Conservation (phyloP, 805 yeast genomes). For the Starmerella riodocensis region DNA sequence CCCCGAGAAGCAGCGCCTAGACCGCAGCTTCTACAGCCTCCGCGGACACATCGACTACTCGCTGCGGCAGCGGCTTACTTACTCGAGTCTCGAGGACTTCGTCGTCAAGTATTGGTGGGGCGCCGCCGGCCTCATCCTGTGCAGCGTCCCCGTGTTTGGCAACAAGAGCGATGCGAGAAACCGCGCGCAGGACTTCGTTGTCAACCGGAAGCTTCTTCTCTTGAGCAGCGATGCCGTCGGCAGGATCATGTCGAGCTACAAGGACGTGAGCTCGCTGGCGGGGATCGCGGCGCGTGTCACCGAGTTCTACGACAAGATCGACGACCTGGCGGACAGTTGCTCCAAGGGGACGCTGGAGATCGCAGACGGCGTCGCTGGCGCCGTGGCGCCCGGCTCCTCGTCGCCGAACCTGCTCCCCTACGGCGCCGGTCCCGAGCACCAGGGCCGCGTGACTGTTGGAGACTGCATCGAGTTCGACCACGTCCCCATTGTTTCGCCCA, state of each 20-base stretch:
- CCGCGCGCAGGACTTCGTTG: constrained; percentile 40
- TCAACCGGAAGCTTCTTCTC: constrained; percentile 70
- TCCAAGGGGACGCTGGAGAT: background rate
- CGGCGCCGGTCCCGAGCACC: too few relatives aligned
- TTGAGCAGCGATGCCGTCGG: constrained; percentile 84
- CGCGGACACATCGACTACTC: constrained; percentile 67
- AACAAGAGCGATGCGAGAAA: constrained; percentile 19
- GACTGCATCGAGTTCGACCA: constrained; percentile 52
- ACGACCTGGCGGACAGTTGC: constrained; percentile 28
- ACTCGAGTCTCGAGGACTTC: constrained; percentile 76
- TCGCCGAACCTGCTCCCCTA: too few relatives aligned
- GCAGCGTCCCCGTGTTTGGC: constrained; percentile 78
- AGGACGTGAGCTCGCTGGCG: constrained; percentile 65
- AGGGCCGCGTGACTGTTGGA: constrained; percentile 29
- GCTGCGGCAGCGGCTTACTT: constrained; percentile 56
- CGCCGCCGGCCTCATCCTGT: constrained; percentile 77
- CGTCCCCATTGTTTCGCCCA: constrained; percentile 78
- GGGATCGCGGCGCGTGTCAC: constrained; percentile 71
- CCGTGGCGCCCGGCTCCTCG: background rate
- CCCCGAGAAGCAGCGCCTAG: constrained; percentile 64
- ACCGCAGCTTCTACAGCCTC: constrained; percentile 65
- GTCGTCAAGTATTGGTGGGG: constrained; percentile 91
- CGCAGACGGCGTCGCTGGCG: background rate
- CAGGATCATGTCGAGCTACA: constrained; percentile 69
- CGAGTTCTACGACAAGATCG: constrained; percentile 52